Evolutionary conservation across 129 eudicot genomes (phyloP).

Genomic region (Helianthus tuberosus): DNA sequence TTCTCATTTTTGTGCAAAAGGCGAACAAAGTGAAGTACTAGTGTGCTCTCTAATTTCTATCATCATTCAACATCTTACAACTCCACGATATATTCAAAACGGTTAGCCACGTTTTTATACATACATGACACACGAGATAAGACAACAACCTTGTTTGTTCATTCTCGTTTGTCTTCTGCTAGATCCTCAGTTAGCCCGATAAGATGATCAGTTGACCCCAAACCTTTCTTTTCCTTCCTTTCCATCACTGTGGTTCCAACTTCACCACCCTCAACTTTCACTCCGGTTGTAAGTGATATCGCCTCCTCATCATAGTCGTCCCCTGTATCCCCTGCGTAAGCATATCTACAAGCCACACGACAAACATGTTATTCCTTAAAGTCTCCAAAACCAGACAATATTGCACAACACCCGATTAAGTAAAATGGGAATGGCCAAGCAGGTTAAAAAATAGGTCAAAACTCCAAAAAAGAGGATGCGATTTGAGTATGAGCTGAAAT

Average conservation of each 20-base stretch:
- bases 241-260: constrained; percentile 44
- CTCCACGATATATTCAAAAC: constrained; percentile 15
- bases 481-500: not conserved
- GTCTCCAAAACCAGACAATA: not conserved
- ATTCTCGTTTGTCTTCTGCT: constrained; percentile 78
- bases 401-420: not conserved
- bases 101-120: constrained; percentile 34
- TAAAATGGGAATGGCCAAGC: not conserved
- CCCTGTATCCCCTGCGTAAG: constrained; percentile 65
- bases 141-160: constrained; percentile 1
- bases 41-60: constrained; percentile 17
- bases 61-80: constrained; percentile 20
- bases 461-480: not conserved
- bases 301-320: constrained; percentile 77
- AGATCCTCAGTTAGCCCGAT: constrained; percentile 51
- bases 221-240: constrained; percentile 57
- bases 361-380: not conserved
- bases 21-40: constrained; percentile 11
- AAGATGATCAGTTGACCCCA: constrained; percentile 49
- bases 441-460: not conserved
- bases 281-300: constrained; percentile 59
- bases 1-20: not conserved
- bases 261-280: constrained; percentile 54
- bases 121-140: constrained; percentile 25
- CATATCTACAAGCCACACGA: constrained; percentile 46